Percentiles rank a stretch among this genome's conserved stretches.
phyloP scores from a whole-genome alignment of 164 flowering plant genomes.

The Piper betle region DNA sequence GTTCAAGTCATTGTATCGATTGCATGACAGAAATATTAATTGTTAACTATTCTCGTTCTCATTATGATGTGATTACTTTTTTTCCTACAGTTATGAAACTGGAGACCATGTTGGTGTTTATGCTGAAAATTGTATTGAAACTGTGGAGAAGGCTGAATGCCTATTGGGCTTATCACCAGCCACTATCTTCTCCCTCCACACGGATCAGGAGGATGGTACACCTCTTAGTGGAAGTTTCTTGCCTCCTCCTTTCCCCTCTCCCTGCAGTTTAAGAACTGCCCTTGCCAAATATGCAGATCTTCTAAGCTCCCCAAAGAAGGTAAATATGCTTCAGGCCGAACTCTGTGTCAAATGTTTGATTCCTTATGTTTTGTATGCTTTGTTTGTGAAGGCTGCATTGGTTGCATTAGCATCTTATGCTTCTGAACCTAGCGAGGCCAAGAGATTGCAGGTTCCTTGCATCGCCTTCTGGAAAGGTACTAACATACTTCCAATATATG shows the following conservation, averaged over 20 bases:
- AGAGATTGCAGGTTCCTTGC: constrained; percentile 73
- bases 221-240: constrained; percentile 70
- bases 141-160: constrained; percentile 63
- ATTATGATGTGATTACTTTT: neutral
- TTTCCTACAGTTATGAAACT: constrained; percentile 73
- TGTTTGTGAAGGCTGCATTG: too few relatives aligned
- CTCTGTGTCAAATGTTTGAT: neutral
- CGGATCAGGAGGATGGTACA: constrained; percentile 80
- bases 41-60: neutral
- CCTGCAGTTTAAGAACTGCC: constrained; percentile 78
- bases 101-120: too few relatives aligned
- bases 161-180: constrained; percentile 52
- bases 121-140: too few relatives aligned
- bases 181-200: constrained; percentile 63
- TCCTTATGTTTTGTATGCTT: constrained; percentile 7
- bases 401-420: too few relatives aligned
- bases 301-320: constrained; percentile 96
- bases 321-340: constrained; percentile 19
- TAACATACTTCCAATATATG: too few relatives aligned
- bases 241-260: constrained; percentile 81
- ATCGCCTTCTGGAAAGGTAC: constrained; percentile 96
- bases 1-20: too few relatives aligned
- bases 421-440: constrained; percentile 81
- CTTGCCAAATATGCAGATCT: constrained; percentile 50
- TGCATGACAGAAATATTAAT: too few relatives aligned